Percentiles rank a stretch among this genome's conserved stretches.
phyloP scores from a whole-genome alignment of 2,329 filamentous ascomycete species.

The Sphaerulina vaccinii region DNA sequence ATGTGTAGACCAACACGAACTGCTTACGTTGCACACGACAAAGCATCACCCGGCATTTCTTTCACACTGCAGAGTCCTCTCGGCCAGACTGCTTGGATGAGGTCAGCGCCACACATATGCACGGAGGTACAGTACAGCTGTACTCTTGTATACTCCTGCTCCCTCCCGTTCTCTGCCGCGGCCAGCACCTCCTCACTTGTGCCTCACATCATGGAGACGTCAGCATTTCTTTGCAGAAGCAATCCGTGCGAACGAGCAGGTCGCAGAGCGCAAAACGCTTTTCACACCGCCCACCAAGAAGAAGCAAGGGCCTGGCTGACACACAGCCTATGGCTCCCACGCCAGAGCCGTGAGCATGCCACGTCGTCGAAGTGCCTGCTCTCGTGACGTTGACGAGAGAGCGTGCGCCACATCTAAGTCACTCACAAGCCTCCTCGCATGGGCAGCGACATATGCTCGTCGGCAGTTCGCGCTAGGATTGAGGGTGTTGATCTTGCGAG shows the following conservation, averaged over 20 bases:
- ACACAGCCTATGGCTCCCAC: not conserved
- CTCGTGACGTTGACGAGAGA: not conserved
- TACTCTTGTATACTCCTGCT: not conserved
- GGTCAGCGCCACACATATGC: constrained; percentile 1
- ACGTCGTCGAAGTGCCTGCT: constrained; percentile 6
- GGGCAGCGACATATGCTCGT: constrained; percentile 1
- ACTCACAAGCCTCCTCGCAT: constrained; percentile 6
- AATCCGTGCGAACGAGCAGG: too few relatives aligned
- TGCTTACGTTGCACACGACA: not conserved
- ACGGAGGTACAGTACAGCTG: not conserved
- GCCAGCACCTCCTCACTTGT: not conserved
- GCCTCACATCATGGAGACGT: not conserved
- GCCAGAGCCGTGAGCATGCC: constrained; percentile 1
- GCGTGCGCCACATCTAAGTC: constrained; percentile 10
- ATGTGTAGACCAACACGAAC: not conserved
- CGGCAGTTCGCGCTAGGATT: constrained; percentile 3
- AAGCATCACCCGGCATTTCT: not conserved
- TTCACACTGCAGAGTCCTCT: not conserved
- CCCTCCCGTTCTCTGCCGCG: not conserved
- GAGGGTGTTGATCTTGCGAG: not conserved
- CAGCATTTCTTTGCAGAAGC: not conserved
- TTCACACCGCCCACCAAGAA: not conserved
- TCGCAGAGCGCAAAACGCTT: not conserved
- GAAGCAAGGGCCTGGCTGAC: not conserved
- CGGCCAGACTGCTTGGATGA: not conserved